Evolutionary conservation across 192 early-diverging fungal genomes (phyloP).

Genomic region (Mortierella alpina): DNA sequence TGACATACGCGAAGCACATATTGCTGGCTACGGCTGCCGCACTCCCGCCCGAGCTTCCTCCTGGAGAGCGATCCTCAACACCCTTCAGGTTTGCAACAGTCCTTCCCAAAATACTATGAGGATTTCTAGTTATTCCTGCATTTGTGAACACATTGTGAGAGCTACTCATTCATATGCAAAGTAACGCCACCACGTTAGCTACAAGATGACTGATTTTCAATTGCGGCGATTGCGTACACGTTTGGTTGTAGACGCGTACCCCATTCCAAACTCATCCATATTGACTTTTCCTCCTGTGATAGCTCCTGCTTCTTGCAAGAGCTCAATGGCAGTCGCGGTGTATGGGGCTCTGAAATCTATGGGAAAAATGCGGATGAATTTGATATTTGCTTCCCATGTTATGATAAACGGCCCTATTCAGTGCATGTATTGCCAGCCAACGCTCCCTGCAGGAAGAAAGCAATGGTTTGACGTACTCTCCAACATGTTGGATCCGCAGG

Average conservation of each 20-base stretch:
- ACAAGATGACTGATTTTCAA: background rate
- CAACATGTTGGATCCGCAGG: constrained; percentile 82
- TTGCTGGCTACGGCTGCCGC: constrained; percentile 89
- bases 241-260: constrained; percentile 57
- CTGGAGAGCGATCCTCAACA: constrained; percentile 65
- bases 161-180: constrained; percentile 7
- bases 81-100: constrained; percentile 4
- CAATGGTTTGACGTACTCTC: constrained; percentile 47
- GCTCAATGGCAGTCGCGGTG: constrained; percentile 77
- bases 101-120: constrained; percentile 16
- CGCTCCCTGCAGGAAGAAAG: background rate
- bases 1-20: constrained; percentile 78
- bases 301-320: constrained; percentile 70
- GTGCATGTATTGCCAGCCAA: background rate
- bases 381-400: too few relatives aligned
- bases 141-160: constrained; percentile 35
- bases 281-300: constrained; percentile 85
- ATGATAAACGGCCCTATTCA: background rate
- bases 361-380: background rate
- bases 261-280: constrained; percentile 99
- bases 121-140: constrained; percentile 42
- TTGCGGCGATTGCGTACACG: background rate
- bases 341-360: constrained; percentile 76
- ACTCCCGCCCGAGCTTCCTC: constrained; percentile 93
- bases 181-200: background rate